phyloP scores from a whole-genome alignment of 176 grass and related monocot species.

The Musa itinerans region DNA sequence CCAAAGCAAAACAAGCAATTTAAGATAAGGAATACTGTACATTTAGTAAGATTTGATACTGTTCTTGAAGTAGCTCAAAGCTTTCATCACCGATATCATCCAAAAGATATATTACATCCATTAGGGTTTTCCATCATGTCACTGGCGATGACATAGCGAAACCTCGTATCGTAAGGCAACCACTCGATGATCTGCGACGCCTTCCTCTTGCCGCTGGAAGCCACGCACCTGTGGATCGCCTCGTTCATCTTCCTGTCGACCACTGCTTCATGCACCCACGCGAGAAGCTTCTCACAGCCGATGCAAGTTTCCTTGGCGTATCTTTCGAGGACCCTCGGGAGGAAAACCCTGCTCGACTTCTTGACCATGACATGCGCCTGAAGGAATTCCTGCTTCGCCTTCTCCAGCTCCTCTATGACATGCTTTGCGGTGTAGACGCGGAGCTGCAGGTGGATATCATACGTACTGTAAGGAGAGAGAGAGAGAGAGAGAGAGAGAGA shows the following conservation, averaged over 20 bases:
- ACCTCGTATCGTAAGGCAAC: conserved; percentile 80
- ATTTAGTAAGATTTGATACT: no score
- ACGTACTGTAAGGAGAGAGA: no score
- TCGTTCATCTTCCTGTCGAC: conserved; percentile 39
- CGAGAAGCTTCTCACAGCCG: conserved; percentile 42
- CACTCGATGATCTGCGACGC: conserved; percentile 78
- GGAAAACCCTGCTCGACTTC: conserved; percentile 60
- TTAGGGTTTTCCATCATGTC: conserved; percentile 40
- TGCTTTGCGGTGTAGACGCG: conserved; percentile 75
- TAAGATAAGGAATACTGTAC: no score
- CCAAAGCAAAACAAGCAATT: no score
- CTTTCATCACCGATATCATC: no score
- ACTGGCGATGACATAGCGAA: conserved; percentile 55
- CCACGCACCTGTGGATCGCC: conserved; percentile 29
- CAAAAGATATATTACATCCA: conserved; percentile 6
- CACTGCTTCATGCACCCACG: conserved; percentile 41
- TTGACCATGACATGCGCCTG: conserved; percentile 51
- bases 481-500: no score
- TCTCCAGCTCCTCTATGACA: conserved; percentile 64
- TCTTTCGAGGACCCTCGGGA: conserved; percentile 61
- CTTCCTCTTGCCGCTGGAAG: conserved; percentile 34
- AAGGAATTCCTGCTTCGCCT: conserved; percentile 77
- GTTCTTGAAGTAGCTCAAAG: no score
- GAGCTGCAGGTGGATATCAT: conserved; percentile 32
- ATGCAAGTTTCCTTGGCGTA: conserved; percentile 61